Evolutionary conservation across 2,329 filamentous ascomycete species (phyloP), one percentile per base, ranked within the genome.

Genomic region (Sporothrix euskadiensis): DNA sequence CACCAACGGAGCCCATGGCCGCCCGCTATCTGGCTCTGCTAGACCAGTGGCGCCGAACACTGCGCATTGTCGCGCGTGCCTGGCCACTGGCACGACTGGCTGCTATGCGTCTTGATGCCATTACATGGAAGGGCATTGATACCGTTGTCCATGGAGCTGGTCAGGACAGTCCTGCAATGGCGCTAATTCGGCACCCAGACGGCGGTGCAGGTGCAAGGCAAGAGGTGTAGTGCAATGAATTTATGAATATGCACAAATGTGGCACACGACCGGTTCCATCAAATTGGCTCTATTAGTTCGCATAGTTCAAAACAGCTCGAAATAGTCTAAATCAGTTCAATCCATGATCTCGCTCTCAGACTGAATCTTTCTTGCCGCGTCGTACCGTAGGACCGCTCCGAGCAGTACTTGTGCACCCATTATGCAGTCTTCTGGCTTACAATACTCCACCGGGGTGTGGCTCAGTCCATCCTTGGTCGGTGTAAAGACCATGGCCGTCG

Each of bases 401-500:
- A 81, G 74, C 39, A 81, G 74, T 12, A 78, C 74, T 49, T 80
- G 79, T 0, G 80, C 75, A 9, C 79, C 79, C 9, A 78, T 71
- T 1, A 78, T 75, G 57, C 79, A 84, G 63, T 82, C 79, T 63
- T 82, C 79, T 0, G 80, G 78, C 12, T 76, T 80, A 30, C 79
- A 81, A 61, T 79, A 82, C 65, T 77, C 79, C 10, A 80, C 79
- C 0, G 82, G 82, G 12, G 80, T 79, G 69, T 83, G 82, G 73
- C 81, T 83, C 4, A 83, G 77, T 4, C 82, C 82, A n/a, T 80
- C 77, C 65, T 76, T 78, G 63, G 80, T 81, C 0, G 80, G 81
- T 8, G 81, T 79, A 61, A 83, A 83, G 44, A 83, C 80, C 82
- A 83, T 83, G 26, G 79, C 78, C 7, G 81, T 81, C 1, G 81